Conservation (phyloP, 2,329 filamentous ascomycete genomes). For the Gaeumannomyces sp. region DNA sequence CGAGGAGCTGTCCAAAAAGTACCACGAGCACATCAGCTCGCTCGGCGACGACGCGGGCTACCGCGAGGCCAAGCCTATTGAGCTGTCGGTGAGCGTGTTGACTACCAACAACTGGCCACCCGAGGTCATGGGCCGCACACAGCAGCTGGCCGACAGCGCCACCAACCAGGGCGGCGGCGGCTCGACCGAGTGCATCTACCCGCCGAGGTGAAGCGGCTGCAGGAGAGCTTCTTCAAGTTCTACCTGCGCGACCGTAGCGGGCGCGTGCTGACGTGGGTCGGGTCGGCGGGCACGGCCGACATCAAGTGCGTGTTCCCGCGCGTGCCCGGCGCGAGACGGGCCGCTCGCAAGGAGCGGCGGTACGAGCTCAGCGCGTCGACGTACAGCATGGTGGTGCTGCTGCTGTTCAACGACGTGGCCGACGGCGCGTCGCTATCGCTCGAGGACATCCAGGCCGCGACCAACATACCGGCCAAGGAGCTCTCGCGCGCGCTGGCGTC, state of each 20-base stretch:
- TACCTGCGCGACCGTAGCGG: constrained; percentile 86
- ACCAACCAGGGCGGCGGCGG: constrained; percentile 6
- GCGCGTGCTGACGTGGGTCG: constrained; percentile 78
- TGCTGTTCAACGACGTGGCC: constrained; percentile 78
- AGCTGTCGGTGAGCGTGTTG: constrained; percentile 77
- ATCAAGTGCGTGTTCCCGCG: constrained; percentile 73
- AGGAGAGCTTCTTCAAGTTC: constrained; percentile 80
- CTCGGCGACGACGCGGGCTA: constrained; percentile 35
- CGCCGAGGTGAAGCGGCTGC: constrained; percentile 66
- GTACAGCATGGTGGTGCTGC: constrained; percentile 81
- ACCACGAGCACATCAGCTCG: constrained; percentile 59
- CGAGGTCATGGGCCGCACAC: constrained; percentile 67
- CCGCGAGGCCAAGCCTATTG: constrained; percentile 50
- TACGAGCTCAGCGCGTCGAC: constrained; percentile 93
- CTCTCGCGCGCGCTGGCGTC: constrained; percentile 74
- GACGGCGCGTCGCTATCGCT: constrained; percentile 46
- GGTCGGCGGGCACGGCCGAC: constrained; percentile 70
- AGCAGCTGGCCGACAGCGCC: constrained; percentile 42
- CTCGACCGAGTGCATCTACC: constrained; percentile 59
- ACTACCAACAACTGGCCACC: constrained; percentile 95
- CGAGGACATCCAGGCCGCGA: constrained; percentile 77
- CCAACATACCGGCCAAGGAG: constrained; percentile 69
- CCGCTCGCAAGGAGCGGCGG: constrained; percentile 56
- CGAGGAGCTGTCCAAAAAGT: constrained; percentile 71
- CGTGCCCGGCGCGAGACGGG: constrained; percentile 64